Evolutionary conservation across 768 basidiomycete species (phyloP).

Genomic region (Galerina sulciceps): DNA sequence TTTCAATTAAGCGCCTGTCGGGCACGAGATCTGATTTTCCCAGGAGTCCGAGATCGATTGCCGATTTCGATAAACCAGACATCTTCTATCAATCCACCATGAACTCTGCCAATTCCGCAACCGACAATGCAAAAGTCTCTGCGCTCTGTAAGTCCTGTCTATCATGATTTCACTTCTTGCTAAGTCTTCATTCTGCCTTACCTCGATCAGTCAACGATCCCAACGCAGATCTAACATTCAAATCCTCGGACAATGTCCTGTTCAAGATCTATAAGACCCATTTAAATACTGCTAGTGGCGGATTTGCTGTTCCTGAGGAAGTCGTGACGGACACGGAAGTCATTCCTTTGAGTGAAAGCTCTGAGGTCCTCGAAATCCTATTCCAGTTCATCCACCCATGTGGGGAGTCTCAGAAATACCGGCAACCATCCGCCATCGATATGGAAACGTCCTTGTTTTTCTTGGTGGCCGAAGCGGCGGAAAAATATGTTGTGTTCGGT

Average conservation of each 20-base stretch:
- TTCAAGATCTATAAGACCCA: conserved; percentile 8
- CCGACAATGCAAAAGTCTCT: too few relatives aligned
- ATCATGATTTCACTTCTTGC: too few relatives aligned
- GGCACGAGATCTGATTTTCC: too few relatives aligned
- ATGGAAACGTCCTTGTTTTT: conserved; percentile 8
- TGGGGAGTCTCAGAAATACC: background rate
- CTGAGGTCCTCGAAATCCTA: conserved; percentile 12
- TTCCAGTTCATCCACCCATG: conserved; percentile 16
- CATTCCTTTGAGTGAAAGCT: conserved; percentile 4
- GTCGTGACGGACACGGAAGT: background rate
- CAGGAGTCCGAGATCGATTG: too few relatives aligned
- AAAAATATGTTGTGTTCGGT: conserved; percentile 27
- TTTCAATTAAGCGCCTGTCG: too few relatives aligned
- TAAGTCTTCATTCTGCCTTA: too few relatives aligned
- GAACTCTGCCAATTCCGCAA: too few relatives aligned
- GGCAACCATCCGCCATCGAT: conserved; percentile 1
- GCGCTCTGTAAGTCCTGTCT: too few relatives aligned
- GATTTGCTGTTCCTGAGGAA: background rate
- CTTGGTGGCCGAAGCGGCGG: conserved; percentile 25
- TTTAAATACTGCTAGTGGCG: conserved; percentile 6
- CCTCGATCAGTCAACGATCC: conserved; percentile 5
- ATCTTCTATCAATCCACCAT: too few relatives aligned
- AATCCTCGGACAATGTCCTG: conserved; percentile 13
- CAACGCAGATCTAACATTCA: conserved; percentile 9
- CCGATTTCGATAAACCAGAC: too few relatives aligned